Percentiles rank a stretch among this genome's conserved stretches.
Conservation (phyloP, 345 rosid species). For the Moricandia moricandioides region DNA sequence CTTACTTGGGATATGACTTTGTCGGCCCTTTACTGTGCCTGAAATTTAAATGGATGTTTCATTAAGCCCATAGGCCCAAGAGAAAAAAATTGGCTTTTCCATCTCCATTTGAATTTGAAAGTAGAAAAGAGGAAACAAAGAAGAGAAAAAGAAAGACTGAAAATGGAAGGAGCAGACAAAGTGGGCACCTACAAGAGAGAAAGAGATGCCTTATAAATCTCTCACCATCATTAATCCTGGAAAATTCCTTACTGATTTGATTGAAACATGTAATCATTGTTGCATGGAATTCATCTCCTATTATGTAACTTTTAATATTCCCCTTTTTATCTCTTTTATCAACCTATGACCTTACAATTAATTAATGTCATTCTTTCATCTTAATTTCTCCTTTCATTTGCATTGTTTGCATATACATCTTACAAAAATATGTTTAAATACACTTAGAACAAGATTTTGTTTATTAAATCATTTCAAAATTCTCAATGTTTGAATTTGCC, state of each 20-base stretch:
- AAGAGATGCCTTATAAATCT: slow-evolving; percentile 55
- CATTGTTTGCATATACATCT: slow-evolving; percentile 8
- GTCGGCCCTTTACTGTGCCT: neutral
- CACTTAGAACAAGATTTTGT: neutral
- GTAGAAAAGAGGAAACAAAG: neutral
- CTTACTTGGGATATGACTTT: neutral
- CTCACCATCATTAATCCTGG: slow-evolving; percentile 61
- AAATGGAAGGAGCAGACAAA: slow-evolving; percentile 33
- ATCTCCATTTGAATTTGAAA: neutral
- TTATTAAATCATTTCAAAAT: neutral
- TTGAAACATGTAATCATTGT: slow-evolving; percentile 67
- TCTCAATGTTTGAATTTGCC: too few relatives aligned
- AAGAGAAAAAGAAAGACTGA: slow-evolving; percentile 2
- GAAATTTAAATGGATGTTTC: neutral
- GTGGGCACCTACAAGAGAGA: slow-evolving; percentile 49
- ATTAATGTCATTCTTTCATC: neutral
- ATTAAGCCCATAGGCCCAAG: neutral
- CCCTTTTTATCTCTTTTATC: slow-evolving; percentile 35
- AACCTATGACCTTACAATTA: slow-evolving; percentile 12
- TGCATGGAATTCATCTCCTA: slow-evolving; percentile 81
- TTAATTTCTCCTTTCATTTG: neutral
- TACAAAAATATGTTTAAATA: neutral
- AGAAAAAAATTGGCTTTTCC: neutral
- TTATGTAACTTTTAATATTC: slow-evolving; percentile 32
- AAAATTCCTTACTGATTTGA: slow-evolving; percentile 58